Conservation (phyloP, 2,329 filamentous ascomycete species). For the Teratosphaeria destructans region DNA sequence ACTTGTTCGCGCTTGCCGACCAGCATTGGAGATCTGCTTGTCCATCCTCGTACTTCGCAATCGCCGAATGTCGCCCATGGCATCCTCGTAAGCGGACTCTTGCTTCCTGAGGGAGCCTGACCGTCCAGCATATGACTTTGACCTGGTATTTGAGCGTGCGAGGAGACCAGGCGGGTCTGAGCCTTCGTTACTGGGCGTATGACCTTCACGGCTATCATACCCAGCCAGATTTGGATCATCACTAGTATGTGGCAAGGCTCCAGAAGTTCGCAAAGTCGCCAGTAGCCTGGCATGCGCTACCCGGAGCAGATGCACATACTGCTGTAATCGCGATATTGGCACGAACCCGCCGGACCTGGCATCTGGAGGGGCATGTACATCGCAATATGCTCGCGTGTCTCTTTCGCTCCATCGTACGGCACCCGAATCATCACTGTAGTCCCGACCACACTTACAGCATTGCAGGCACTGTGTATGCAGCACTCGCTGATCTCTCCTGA, state of each 20-base stretch:
- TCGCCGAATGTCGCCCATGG: conserved; percentile 86
- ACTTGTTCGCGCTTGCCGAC: conserved; percentile 80
- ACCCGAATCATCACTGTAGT: conserved; percentile 58
- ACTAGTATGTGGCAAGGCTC: conserved; percentile 61
- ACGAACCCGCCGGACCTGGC: conserved; percentile 54
- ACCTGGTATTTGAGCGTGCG: conserved; percentile 56
- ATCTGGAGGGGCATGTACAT: conserved; percentile 36
- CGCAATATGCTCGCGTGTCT: conserved; percentile 61
- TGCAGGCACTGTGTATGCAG: conserved; percentile 75
- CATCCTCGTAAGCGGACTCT: conserved; percentile 80
- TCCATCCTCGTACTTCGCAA: conserved; percentile 88
- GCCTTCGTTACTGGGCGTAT: conserved; percentile 37
- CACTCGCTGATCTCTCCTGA: conserved; percentile 60
- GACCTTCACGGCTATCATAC: conserved; percentile 57
- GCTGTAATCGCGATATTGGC: conserved; percentile 73
- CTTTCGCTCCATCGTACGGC: conserved; percentile 61
- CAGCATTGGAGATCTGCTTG: conserved; percentile 85
- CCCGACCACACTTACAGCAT: conserved; percentile 60
- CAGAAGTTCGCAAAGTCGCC: conserved; percentile 73
- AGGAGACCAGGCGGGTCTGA: conserved; percentile 39
- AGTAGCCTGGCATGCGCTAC: conserved; percentile 85
- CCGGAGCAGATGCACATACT: conserved; percentile 86
- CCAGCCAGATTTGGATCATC: conserved; percentile 60
- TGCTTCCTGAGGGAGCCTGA: conserved; percentile 39
- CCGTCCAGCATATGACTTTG: conserved; percentile 61